Evolutionary conservation across 257 asterid genomes (phyloP), one percentile per base, ranked within the genome.

Genomic region (Ehretia macrophylla): DNA sequence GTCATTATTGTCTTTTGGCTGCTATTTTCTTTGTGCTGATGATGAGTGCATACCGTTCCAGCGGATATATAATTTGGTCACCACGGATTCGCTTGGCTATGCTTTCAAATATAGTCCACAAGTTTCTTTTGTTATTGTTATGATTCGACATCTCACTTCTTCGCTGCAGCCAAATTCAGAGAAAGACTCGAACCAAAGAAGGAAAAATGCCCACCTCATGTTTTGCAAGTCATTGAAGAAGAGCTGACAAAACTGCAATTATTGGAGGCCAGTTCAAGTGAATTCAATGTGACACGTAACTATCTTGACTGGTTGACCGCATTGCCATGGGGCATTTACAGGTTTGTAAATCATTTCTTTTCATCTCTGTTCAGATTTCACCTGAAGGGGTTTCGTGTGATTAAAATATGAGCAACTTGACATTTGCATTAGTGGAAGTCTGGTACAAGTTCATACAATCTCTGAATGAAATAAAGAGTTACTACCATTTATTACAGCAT

Each of bases 301-400:
- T 93, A 93, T 81, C 90, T 93, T 64, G 99, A 93, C 77, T 93
- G 99, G 99, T 84, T 89, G 87, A 93, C 97, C 67, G 95, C 95
- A 4, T 63, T 93, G 80, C 99, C 99, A 22, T 93, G 99, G 97
- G 97, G 99, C 32, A 94, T 84, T 77, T 89, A 85, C 88, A 93
- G 99, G 99, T 93, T 58, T 64, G 75, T 51, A 21, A 42, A 59
- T 64, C 64, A 18, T 44, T 16, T 44, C 32, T 21, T 22, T 35
- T n/a, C n/a, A 22, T 14, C 44, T 49, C 49, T 13, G 21, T 0
- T 37, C 22, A 37, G 19, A 23, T 37, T 51, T 3, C n/a, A 35
- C n/a, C 38, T 51, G 58, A 63, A 5, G 3, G 4, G n/a, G 40
- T 40, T 21, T 11, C 14, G 18, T 11, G 35, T 55, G 35, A 17